Evolutionary conservation across 768 basidiomycete species (phyloP), one percentile per base, ranked within the genome.

Genomic region (Collybia nuda): DNA sequence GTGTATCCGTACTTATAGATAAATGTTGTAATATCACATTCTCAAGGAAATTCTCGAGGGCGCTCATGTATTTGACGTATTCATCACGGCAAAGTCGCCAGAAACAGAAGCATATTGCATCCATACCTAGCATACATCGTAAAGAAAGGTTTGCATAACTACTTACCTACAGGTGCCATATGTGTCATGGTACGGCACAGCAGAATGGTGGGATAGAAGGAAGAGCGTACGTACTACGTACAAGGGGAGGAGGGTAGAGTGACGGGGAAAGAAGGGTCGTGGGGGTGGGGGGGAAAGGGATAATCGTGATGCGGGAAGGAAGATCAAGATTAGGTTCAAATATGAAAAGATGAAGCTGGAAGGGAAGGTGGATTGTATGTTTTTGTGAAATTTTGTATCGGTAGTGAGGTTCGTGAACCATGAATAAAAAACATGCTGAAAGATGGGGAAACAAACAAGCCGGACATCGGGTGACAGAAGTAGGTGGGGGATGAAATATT

Each of bases 381-480:
- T 81, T 82, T 82, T 81, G 71, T 72, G 58, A 56, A 62, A 66
- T 71, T 67, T 75, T 67, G 65, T 70, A 69, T 74, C 66, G 59
- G 64, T 64, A 62, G 57, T 41, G 44, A 43, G 47, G 52, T 52
- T 49, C 35, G 39, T 56, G 40, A 56, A 53, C 55, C 46, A 52
- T 51, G 56, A 53, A 54, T 54, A 54, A 53, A 58, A 62, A 32
- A 32, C 57, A 62, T 50, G 55, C 61, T 54, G 56, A 63, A 53
- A 48, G 12, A n/a, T n/a, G 3, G 32, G 50, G 54, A 60, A 67
- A 61, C 70, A 69, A 66, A 63, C 59, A 66, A 67, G 65, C 71
- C 69, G 62, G 66, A 26, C 67, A 63, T 55, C 61, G 69, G 62
- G 65, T 69, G 61, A 59, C 62, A 61, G 62, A 69, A 52, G 39